Conservation (phyloP, 75 land plant genomes). For the Isoetes taiwanensis region DNA sequence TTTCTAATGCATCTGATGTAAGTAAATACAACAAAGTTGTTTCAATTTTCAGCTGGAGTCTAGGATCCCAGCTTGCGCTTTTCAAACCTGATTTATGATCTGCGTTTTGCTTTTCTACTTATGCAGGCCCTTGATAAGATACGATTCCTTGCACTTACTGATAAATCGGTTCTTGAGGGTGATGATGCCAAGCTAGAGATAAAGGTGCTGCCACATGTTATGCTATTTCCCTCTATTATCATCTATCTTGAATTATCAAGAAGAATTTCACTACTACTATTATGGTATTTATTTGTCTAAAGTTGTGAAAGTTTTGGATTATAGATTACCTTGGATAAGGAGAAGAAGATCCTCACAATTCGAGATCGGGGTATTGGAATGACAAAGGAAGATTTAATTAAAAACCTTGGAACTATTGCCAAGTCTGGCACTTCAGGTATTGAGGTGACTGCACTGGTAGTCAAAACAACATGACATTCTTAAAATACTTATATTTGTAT, state of each 20-base stretch:
- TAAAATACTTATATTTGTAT: no score
- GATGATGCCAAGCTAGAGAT: slow-evolving; percentile 91
- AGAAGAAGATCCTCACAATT: slow-evolving; percentile 71
- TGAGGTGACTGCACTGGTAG: no score
- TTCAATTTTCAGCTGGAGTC: no score
- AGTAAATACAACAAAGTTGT: slow-evolving; percentile 9
- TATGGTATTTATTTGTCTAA: no score
- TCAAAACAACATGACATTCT: no score
- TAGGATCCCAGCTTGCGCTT: no score
- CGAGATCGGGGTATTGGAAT: slow-evolving; percentile 91
- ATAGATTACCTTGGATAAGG: slow-evolving; percentile 89
- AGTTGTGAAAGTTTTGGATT: no score
- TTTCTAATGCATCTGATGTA: slow-evolving; percentile 99
- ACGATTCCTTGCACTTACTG: slow-evolving; percentile 81
- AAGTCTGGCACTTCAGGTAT: slow-evolving; percentile 97
- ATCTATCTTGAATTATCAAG: not conserved
- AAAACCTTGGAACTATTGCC: slow-evolving; percentile 95
- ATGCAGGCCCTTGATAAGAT: slow-evolving; percentile 91
- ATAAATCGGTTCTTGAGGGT: slow-evolving; percentile 87
- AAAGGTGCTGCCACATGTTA: slow-evolving; percentile 28
- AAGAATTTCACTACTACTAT: no score
- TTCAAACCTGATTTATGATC: no score
- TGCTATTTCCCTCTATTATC: not conserved
- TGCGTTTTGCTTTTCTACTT: slow-evolving; percentile 1
- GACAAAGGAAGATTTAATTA: slow-evolving; percentile 95